Evolutionary conservation across 2,329 filamentous ascomycete genomes (phyloP).

Genomic region (Chalaropsis thielavioides): DNA sequence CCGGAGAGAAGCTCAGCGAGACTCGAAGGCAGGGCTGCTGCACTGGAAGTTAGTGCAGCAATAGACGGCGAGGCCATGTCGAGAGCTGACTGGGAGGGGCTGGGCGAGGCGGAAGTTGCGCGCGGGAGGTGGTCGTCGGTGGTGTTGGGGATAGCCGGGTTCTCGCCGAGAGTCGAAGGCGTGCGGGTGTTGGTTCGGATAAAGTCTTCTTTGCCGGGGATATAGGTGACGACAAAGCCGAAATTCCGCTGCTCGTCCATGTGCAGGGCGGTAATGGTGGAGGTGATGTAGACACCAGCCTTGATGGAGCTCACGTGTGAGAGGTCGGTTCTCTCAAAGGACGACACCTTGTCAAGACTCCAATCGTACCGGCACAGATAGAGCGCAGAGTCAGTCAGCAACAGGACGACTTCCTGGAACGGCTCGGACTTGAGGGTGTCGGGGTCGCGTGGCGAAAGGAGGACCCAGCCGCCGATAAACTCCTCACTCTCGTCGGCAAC

Average conservation of each 20-base stretch:
- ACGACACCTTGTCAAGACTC: slow-evolving; percentile 85
- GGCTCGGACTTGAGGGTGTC: slow-evolving; percentile 59
- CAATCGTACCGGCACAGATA: slow-evolving; percentile 91
- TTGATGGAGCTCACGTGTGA: slow-evolving; percentile 57
- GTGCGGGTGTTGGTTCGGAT: slow-evolving; percentile 76
- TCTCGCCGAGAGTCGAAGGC: slow-evolving; percentile 40
- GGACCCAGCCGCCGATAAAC: slow-evolving; percentile 76
- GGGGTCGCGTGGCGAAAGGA: slow-evolving; percentile 59
- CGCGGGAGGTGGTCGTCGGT: background rate
- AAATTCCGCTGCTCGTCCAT: slow-evolving; percentile 67
- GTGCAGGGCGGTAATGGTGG: slow-evolving; percentile 63
- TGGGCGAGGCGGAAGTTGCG: background rate
- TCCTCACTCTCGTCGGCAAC: slow-evolving; percentile 74
- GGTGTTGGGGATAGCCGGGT: too few species aligned
- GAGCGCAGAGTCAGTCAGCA: slow-evolving; percentile 70
- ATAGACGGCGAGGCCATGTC: slow-evolving; percentile 11
- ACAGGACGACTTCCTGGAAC: slow-evolving; percentile 75
- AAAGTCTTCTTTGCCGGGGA: slow-evolving; percentile 54
- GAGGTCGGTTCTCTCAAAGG: slow-evolving; percentile 75
- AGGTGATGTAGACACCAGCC: slow-evolving; percentile 80
- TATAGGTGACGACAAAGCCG: slow-evolving; percentile 68
- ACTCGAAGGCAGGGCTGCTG: slow-evolving; percentile 23
- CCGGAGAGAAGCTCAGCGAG: slow-evolving; percentile 32
- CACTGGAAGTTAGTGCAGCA: slow-evolving; percentile 10
- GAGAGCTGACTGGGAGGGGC: background rate